phyloP scores from a whole-genome alignment of 768 basidiomycete genomes.

The Leccinum uliginosum region DNA sequence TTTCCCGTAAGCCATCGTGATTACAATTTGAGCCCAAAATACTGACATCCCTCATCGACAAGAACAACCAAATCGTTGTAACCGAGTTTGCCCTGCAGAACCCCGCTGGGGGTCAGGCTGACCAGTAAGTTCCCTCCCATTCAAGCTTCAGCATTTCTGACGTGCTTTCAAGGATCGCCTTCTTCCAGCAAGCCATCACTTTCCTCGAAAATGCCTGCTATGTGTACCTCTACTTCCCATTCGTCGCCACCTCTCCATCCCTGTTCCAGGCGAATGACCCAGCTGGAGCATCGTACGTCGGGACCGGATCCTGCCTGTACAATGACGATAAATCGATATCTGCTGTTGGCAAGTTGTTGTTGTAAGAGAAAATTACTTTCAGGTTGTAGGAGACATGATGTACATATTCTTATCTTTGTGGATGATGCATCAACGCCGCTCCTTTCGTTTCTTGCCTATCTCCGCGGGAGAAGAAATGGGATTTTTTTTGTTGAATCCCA shows the following conservation, averaged over 20 bases:
- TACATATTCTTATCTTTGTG: background rate
- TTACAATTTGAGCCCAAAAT: background rate
- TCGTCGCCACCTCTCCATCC: conserved; percentile 30
- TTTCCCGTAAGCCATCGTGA: conserved; percentile 23
- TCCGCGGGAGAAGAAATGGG: too few species aligned
- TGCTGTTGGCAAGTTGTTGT: conserved; percentile 23
- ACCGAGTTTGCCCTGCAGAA: conserved; percentile 33
- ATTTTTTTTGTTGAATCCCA: too few species aligned
- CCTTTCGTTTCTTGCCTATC: background rate
- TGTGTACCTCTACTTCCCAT: conserved; percentile 35
- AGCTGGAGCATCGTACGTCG: conserved; percentile 10
- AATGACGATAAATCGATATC: conserved; percentile 28
- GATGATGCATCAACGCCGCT: background rate
- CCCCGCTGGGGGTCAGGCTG: conserved; percentile 27
- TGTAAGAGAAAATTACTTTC: background rate
- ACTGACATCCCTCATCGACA: conserved; percentile 1
- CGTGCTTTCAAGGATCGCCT: conserved; percentile 18
- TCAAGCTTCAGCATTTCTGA: background rate
- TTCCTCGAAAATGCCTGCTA: conserved; percentile 34
- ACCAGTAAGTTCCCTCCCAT: conserved; percentile 21
- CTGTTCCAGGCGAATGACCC: conserved; percentile 22
- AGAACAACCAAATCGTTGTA: conserved; percentile 26
- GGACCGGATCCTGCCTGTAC: conserved; percentile 32
- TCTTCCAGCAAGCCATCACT: conserved; percentile 31
- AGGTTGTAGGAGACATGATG: background rate